Evolutionary conservation across 371 early-diverging fungal genomes (phyloP).

Genomic region (Mucor piriformis): DNA sequence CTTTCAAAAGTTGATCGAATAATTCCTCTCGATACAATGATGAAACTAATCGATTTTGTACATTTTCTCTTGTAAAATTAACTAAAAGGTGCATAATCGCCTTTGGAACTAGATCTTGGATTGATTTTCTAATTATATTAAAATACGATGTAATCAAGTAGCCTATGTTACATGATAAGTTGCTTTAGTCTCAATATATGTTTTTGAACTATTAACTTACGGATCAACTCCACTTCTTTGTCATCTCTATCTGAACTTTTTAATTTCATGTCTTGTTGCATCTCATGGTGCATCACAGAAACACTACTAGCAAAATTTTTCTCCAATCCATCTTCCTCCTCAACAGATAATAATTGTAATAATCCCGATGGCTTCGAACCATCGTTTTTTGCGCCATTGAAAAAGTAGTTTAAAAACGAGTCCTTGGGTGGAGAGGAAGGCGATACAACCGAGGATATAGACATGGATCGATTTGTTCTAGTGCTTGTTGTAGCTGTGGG

Average conservation of each 20-base stretch:
- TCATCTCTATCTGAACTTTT: conserved; percentile 69
- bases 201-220: no score
- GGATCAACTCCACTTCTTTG: conserved; percentile 82
- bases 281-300: neutral
- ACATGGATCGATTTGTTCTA: conserved; percentile 21
- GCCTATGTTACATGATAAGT: no score
- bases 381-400: neutral
- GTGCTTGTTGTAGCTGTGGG: neutral
- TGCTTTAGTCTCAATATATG: no score
- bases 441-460: conserved; percentile 15
- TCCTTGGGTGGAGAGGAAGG: conserved; percentile 18
- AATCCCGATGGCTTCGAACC: conserved; percentile 2
- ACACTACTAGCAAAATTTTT: conserved; percentile 3
- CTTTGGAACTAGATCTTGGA: conserved; percentile 92
- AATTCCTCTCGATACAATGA: conserved; percentile 80
- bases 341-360: conserved; percentile 11
- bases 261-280: conserved; percentile 12
- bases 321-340: neutral
- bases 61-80: conserved; percentile 72
- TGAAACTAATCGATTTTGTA: conserved; percentile 85
- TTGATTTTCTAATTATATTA: conserved; percentile 79
- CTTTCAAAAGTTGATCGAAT: conserved; percentile 74
- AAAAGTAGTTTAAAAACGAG: conserved; percentile 73
- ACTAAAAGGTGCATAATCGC: conserved; percentile 89
- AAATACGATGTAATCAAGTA: conserved; percentile 84